Conservation (phyloP, 495 filamentous ascomycete genomes). For the Penicillium taxi region DNA sequence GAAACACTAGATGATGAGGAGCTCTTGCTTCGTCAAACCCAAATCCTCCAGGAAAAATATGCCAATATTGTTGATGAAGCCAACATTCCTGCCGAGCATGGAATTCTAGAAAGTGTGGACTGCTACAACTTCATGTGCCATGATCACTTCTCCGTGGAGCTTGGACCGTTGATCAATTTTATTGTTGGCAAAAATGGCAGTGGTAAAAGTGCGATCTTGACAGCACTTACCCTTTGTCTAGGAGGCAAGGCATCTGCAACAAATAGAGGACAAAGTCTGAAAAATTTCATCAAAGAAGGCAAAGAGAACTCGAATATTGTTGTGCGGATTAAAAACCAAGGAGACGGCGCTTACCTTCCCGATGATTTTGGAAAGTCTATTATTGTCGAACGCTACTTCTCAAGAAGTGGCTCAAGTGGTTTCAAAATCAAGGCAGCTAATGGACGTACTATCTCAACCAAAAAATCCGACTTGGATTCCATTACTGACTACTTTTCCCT, state of each 20-base stretch:
- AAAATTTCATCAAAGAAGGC: conserved; percentile 88
- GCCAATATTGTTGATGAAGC: conserved; percentile 45
- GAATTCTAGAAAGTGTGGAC: conserved; percentile 72
- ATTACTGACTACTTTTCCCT: conserved; percentile 88
- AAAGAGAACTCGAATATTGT: conserved; percentile 56
- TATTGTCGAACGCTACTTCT: conserved; percentile 83
- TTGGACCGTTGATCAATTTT: conserved; percentile 94
- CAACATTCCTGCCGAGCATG: conserved; percentile 72
- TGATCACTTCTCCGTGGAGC: conserved; percentile 61
- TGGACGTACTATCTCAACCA: conserved; percentile 68
- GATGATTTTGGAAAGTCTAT: conserved; percentile 83
- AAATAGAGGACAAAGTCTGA: conserved; percentile 88
- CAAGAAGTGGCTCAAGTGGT: conserved; percentile 62
- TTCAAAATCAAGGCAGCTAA: conserved; percentile 78
- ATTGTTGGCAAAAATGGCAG: conserved; percentile 97
- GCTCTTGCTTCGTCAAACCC: conserved; percentile 60
- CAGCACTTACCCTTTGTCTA: conserved; percentile 85
- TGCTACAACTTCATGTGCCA: conserved; percentile 98
- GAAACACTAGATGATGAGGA: conserved; percentile 40
- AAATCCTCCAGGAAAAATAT: conserved; percentile 55
- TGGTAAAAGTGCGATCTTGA: conserved; percentile 97
- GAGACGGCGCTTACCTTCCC: conserved; percentile 70
- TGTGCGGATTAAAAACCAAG: conserved; percentile 85
- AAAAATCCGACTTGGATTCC: conserved; percentile 82
- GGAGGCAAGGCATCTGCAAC: conserved; percentile 91